These are phyloP conservation scores for Aspergillus caelatus DNA, from an alignment of 2,329 filamentous ascomycete species.

Conservation along the genomic window DNA sequence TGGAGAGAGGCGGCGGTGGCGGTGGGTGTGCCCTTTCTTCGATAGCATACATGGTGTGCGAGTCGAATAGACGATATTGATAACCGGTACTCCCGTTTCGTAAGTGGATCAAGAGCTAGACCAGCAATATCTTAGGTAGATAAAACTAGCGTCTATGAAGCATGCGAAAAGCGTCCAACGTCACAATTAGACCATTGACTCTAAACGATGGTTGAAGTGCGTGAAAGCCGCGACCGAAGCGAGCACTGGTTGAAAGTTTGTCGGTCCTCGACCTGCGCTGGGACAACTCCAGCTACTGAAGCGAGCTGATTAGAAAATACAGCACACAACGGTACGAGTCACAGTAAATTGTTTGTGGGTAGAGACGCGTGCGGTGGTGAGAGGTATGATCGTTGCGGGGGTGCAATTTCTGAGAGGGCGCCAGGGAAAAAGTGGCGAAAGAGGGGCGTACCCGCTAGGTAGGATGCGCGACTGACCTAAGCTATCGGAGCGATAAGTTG, in stretches of 20 bases:
- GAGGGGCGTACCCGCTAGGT: constrained; percentile 17
- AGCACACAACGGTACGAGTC: neutral
- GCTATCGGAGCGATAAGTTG: constrained; percentile 8
- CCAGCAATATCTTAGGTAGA: neutral
- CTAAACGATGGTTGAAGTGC: constrained; percentile 8
- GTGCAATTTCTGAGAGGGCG: constrained; percentile 13
- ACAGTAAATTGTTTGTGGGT: neutral
- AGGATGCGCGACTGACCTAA: constrained; percentile 9
- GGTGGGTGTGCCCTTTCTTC: constrained; percentile 42
- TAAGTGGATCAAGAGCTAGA: no score
- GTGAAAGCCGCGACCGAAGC: constrained; percentile 14
- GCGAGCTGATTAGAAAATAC: neutral
- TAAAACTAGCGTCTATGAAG: neutral
- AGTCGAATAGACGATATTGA: constrained; percentile 16
- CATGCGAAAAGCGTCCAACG: constrained; percentile 17
- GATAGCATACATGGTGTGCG: constrained; percentile 38
- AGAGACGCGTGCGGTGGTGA: neutral
- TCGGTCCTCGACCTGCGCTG: constrained; percentile 8
- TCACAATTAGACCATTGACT: constrained; percentile 35
- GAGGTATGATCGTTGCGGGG: constrained; percentile 9
- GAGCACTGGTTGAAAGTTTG: constrained; percentile 6
- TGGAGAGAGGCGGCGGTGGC: constrained; percentile 41
- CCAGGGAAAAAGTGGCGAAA: constrained; percentile 16
- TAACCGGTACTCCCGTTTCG: neutral
- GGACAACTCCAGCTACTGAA: neutral